A percentile compares a stretch with the other conserved stretches of the same genome.
Conservation (phyloP, 495 filamentous ascomycete genomes). For the Talaromyces trachyspermus region DNA sequence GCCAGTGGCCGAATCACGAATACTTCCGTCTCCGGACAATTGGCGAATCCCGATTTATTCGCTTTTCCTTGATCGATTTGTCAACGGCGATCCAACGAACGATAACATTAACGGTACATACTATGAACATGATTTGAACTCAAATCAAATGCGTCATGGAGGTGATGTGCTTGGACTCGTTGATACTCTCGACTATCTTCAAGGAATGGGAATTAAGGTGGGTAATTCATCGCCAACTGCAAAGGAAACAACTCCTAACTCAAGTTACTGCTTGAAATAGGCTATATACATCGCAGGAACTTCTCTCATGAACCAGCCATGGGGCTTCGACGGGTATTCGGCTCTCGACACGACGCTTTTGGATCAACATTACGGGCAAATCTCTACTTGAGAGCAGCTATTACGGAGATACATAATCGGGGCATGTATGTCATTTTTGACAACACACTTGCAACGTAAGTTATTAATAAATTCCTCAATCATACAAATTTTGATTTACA, state of each 20-base stretch:
- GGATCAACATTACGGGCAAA: conserved; percentile 60
- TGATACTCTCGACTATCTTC: conserved; percentile 64
- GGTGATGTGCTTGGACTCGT: conserved; percentile 59
- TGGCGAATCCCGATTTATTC: conserved; percentile 72
- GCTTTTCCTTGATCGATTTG: conserved; percentile 61
- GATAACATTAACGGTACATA: conserved; percentile 62
- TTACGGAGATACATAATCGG: conserved; percentile 56
- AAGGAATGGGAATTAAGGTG: conserved; percentile 69
- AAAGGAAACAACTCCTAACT: neutral
- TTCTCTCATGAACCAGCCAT: conserved; percentile 64
- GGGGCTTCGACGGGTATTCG: conserved; percentile 60
- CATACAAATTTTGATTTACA: neutral
- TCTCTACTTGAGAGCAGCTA: conserved; percentile 54
- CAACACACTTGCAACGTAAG: conserved; percentile 64
- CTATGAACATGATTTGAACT: conserved; percentile 62
- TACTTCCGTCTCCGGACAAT: conserved; percentile 47
- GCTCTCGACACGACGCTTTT: conserved; percentile 64
- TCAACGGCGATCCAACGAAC: conserved; percentile 66
- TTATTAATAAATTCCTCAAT: conserved; percentile 5
- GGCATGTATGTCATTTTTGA: conserved; percentile 69
- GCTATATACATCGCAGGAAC: conserved; percentile 64
- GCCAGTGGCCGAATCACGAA: conserved; percentile 48
- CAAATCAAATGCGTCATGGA: conserved; percentile 68
- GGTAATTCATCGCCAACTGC: conserved; percentile 8
- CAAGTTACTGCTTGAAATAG: conserved; percentile 20